Evolutionary conservation across 1,139 yeast genomes (phyloP).

Genomic region (Pichia sp.): DNA sequence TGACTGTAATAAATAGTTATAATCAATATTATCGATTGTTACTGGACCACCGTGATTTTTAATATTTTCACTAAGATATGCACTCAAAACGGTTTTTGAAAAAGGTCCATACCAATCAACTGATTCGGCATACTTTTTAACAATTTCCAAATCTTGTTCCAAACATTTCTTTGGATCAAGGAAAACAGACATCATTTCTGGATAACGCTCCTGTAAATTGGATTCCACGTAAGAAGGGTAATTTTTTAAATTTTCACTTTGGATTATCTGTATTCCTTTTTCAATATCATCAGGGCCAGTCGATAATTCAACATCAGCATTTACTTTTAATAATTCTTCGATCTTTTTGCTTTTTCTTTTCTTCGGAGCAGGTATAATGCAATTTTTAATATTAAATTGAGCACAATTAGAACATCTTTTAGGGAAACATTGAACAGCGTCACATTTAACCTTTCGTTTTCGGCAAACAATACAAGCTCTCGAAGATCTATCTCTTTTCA

Average conservation of each 20-base stretch:
- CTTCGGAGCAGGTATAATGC: constrained; percentile 39
- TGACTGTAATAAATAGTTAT: constrained; percentile 57
- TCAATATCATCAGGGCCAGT: neutral
- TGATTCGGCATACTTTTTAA: constrained; percentile 17
- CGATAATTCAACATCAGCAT: constrained; percentile 5
- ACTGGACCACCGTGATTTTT: constrained; percentile 26
- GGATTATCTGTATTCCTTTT: neutral
- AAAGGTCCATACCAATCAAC: constrained; percentile 19
- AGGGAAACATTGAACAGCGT: constrained; percentile 46
- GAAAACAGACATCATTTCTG: constrained; percentile 16
- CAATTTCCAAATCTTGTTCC: constrained; percentile 11
- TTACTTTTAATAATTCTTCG: constrained; percentile 15
- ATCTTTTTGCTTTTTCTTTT: constrained; percentile 22
- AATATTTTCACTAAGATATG: constrained; percentile 26
- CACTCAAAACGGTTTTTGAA: constrained; percentile 16
- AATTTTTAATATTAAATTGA: constrained; percentile 46
- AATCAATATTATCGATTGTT: constrained; percentile 53
- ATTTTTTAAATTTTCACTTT: neutral
- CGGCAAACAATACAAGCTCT: constrained; percentile 55
- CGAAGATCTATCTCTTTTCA: constrained; percentile 45
- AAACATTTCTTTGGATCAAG: constrained; percentile 19
- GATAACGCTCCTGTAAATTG: constrained; percentile 15
- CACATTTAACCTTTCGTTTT: constrained; percentile 48
- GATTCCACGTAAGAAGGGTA: constrained; percentile 13
- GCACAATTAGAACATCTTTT: constrained; percentile 46